These are phyloP conservation scores for Hysterium pulicare DNA, from an alignment of 2,329 filamentous ascomycete genomes.

Conservation along the genomic window DNA sequence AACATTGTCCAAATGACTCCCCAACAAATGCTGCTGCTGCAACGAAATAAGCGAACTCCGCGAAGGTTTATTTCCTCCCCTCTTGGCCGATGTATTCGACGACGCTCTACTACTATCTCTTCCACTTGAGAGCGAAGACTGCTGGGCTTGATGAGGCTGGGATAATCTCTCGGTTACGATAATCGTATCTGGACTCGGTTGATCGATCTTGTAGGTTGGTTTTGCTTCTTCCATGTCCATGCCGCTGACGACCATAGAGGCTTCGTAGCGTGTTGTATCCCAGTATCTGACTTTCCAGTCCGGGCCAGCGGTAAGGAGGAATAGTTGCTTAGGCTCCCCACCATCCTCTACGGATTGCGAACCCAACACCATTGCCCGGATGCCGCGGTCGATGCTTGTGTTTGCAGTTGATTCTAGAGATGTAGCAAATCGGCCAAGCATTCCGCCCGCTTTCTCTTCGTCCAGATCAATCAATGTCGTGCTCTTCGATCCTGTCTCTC, in stretches of 20 bases:
- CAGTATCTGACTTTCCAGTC: constrained; percentile 93
- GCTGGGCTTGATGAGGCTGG: constrained; percentile 16
- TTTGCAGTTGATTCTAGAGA: constrained; percentile 54
- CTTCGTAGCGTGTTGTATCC: constrained; percentile 77
- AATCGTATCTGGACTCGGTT: constrained; percentile 40
- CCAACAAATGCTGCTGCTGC: constrained; percentile 82
- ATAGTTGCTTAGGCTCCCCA: constrained; percentile 70
- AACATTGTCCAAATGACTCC: constrained; percentile 82
- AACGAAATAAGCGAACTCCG: constrained; percentile 87
- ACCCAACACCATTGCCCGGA: constrained; percentile 71
- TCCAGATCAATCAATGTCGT: constrained; percentile 81
- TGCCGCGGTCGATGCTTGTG: constrained; percentile 59
- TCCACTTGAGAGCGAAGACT: constrained; percentile 6
- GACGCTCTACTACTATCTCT: constrained; percentile 20
- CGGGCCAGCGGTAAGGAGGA: constrained; percentile 81
- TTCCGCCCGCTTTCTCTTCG: constrained; percentile 78
- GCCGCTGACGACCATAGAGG: constrained; percentile 77
- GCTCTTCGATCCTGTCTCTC: constrained; percentile 45
- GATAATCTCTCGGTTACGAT: constrained; percentile 37
- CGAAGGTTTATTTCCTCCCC: constrained; percentile 48
- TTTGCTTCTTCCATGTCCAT: constrained; percentile 66
- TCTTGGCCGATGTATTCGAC: constrained; percentile 35
- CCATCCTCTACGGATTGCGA: constrained; percentile 67
- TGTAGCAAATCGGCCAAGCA: constrained; percentile 81
- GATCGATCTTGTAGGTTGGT: constrained; percentile 59